Base-by-base conservation (phyloP, 331 rosid genomes). In the Pyrus hybrid region DNA sequence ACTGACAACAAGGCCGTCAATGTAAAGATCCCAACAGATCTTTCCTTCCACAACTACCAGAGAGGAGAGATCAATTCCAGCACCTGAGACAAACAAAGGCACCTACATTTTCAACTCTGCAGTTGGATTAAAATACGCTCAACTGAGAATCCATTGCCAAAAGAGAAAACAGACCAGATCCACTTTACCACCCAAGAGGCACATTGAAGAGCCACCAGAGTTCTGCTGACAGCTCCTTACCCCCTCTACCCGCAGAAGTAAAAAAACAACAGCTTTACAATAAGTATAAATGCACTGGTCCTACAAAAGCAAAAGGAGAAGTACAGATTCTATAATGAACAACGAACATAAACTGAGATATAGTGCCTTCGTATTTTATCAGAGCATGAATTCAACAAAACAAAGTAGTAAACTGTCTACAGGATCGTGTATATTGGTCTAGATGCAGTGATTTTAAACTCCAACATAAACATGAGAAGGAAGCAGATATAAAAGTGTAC, bases 1-100 rank as follows among this genome's bases (percentile, higher is more conserved):
- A 64, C 94, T 79, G 56, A 93, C 81, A 62, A 93, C 94, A 69
- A 93, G 94, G 72, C 97, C 93, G 20, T 91, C 98, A 62, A 91
- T 82, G 78, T 93, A 93, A 73, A 91, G 93, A 80, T 90, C 94
- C 98, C 98, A 91, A 85, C 98, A 91, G 49, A 88, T 77, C 85
- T 93, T 93, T 63, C 98, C 93, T 60, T 88, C 96, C 70, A 85
- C 87, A 9, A 91, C 87, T 51, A 80, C 64, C 61, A 93, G 85
- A 12, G 96, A 88, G 53, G 93, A 86, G 72, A 88, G 91, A 70
- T 88, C 89, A 80, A 93, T 87, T 82, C 91, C 97, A 69, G 97
- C 96, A 75, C 96, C 98, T 88, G 83, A 51, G 63, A 60, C 62
- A 66, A 61, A 20, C 58, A 17, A 49, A 54, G 51, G 57, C 29